Evolutionary conservation across 768 basidiomycete genomes (phyloP).

Genomic region (Lentinula edodes): DNA sequence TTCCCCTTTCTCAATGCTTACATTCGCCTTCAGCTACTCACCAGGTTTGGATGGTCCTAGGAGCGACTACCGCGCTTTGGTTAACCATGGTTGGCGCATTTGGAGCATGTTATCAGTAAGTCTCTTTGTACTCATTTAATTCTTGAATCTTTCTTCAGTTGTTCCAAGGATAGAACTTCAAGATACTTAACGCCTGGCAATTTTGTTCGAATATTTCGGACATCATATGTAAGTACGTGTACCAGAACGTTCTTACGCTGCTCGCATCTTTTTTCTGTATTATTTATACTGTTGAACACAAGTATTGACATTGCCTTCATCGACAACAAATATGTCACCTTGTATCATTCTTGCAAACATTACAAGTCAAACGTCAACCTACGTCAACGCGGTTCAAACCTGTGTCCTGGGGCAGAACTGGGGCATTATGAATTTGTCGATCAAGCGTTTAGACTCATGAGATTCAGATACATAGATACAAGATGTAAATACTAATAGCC

Average conservation of each 20-base stretch:
- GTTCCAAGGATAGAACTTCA: no score
- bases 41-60: constrained; percentile 48
- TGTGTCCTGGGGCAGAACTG: no score
- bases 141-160: no score
- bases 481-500: background rate
- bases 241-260: no score
- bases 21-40: constrained; percentile 17
- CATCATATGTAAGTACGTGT: no score
- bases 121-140: no score
- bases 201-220: no score
- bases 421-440: background rate
- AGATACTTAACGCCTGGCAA: no score
- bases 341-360: background rate
- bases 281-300: no score
- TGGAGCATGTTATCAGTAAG: constrained; percentile 10
- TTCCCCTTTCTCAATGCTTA: constrained; percentile 21
- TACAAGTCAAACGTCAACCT: no score
- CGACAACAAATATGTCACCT: background rate
- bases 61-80: constrained; percentile 45
- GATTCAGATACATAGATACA: background rate
- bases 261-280: background rate
- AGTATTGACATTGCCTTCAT: background rate
- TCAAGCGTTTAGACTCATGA: background rate
- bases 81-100: constrained; percentile 32
- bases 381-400: no score